Evolutionary conservation across 1,139 yeast species (phyloP).

Genomic region (Diutina scorzettiae): DNA sequence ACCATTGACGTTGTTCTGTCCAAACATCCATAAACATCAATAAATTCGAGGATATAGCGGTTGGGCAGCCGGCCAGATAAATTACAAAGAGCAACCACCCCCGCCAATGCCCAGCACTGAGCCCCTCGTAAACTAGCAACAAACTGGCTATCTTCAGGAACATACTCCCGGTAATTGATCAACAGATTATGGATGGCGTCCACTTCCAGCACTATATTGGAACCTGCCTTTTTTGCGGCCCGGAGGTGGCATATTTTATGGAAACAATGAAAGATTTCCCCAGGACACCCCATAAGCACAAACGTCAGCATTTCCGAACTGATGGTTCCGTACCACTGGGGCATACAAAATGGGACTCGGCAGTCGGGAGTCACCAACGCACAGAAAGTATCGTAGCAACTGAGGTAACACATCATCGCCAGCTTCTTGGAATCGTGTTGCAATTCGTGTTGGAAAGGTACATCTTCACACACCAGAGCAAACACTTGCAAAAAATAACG

Average conservation of each 20-base stretch:
- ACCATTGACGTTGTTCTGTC: conserved; percentile 31
- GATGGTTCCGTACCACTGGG: conserved; percentile 37
- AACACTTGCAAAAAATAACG: conserved; percentile 37
- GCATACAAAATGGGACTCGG: conserved; percentile 37
- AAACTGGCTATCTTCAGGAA: conserved; percentile 19
- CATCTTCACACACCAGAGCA: conserved; percentile 31
- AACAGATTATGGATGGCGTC: conserved; percentile 19
- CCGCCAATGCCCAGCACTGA: conserved; percentile 43
- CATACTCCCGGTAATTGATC: conserved; percentile 34
- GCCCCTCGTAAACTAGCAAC: conserved; percentile 32
- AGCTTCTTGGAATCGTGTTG: conserved; percentile 31
- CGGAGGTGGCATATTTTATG: conserved; percentile 29
- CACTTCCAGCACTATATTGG: conserved; percentile 11
- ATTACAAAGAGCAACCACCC: conserved; percentile 24
- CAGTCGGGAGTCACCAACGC: conserved; percentile 46
- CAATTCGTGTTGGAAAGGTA: conserved; percentile 16
- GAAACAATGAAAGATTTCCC: conserved; percentile 36
- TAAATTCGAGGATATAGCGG: conserved; percentile 29
- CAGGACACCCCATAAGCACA: conserved; percentile 47
- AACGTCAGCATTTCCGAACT: conserved; percentile 31
- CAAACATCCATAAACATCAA: conserved; percentile 30
- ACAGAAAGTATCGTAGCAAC: conserved; percentile 46
- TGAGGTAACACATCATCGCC: conserved; percentile 34
- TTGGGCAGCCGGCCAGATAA: conserved; percentile 16
- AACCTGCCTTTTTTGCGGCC: conserved; percentile 10